Conservation (phyloP, 2,329 filamentous ascomycete genomes). For the Calonectria honghensis region DNA sequence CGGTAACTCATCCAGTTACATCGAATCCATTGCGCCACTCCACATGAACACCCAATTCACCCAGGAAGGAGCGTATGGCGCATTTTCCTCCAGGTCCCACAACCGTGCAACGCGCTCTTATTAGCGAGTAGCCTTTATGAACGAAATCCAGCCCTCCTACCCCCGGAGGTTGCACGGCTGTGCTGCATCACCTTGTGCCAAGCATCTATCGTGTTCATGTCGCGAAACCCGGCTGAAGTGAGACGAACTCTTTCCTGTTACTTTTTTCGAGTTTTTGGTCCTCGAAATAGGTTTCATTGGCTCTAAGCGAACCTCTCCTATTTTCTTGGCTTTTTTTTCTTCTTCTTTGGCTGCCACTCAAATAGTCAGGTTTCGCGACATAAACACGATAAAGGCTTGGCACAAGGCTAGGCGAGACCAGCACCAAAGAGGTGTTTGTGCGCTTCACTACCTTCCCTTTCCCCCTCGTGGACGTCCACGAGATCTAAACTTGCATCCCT, state of each 20-base stretch:
- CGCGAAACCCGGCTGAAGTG: neutral
- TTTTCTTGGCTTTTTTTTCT: neutral
- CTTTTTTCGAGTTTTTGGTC: neutral
- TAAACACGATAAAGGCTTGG: neutral
- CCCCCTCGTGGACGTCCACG: neutral
- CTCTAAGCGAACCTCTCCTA: neutral
- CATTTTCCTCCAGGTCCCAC: neutral
- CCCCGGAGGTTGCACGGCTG: neutral
- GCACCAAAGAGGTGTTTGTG: neutral
- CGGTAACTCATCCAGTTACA: too few species aligned
- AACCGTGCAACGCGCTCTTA: neutral
- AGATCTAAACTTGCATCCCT: neutral
- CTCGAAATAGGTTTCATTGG: too few species aligned
- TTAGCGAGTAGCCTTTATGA: neutral
- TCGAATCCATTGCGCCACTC: too few species aligned
- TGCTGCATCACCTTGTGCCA: neutral
- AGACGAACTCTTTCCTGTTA: neutral
- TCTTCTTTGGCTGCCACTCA: neutral
- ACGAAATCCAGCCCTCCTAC: neutral
- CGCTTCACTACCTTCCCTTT: neutral
- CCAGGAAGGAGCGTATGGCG: neutral
- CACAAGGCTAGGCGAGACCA: neutral
- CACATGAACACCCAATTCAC: too few species aligned
- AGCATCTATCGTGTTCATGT: neutral
- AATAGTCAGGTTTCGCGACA: neutral